Percentiles rank a stretch among this genome's conserved stretches.
These are phyloP conservation scores for Jasminum sambac DNA, from an alignment of 257 asterid species.

Conservation along the genomic window DNA sequence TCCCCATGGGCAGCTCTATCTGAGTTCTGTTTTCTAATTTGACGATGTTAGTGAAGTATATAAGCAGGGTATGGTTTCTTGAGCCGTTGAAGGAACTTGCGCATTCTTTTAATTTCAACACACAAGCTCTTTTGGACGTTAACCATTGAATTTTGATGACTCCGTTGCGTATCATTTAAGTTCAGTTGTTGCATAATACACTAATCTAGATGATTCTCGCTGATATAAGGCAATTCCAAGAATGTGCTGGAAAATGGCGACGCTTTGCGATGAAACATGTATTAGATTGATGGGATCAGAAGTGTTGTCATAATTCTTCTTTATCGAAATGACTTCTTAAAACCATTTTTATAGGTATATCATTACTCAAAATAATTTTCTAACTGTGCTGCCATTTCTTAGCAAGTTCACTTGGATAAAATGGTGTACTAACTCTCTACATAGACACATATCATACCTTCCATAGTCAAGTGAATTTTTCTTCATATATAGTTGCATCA, in stretches of 20 bases:
- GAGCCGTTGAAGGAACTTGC: constrained; percentile 93
- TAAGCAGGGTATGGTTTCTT: constrained; percentile 72
- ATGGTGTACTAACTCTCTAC: background rate
- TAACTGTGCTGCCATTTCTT: background rate
- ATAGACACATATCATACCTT: background rate
- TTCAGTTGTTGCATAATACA: too few species aligned
- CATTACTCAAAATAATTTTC: background rate
- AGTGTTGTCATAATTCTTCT: constrained; percentile 75
- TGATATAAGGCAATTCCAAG: too few species aligned
- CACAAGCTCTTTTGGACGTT: constrained; percentile 84
- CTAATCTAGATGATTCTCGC: too few species aligned
- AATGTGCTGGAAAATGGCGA: too few species aligned
- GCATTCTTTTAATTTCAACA: constrained; percentile 86
- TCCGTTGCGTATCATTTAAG: constrained; percentile 60
- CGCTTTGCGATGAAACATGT: too few species aligned
- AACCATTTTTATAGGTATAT: background rate
- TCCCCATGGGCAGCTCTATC: constrained; percentile 1
- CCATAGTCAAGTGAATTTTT: too few species aligned
- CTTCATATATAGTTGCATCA: too few species aligned
- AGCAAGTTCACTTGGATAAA: background rate
- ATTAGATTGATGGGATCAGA: constrained; percentile 90
- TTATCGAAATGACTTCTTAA: background rate
- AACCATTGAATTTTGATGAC: too few species aligned
- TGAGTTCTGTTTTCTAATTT: background rate
- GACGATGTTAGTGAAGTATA: constrained; percentile 12